A percentile compares a stretch with the other conserved stretches of the same genome.
Evolutionary conservation across 2,329 filamentous ascomycete genomes (phyloP).

Genomic region (Canariomyces notabilis): DNA sequence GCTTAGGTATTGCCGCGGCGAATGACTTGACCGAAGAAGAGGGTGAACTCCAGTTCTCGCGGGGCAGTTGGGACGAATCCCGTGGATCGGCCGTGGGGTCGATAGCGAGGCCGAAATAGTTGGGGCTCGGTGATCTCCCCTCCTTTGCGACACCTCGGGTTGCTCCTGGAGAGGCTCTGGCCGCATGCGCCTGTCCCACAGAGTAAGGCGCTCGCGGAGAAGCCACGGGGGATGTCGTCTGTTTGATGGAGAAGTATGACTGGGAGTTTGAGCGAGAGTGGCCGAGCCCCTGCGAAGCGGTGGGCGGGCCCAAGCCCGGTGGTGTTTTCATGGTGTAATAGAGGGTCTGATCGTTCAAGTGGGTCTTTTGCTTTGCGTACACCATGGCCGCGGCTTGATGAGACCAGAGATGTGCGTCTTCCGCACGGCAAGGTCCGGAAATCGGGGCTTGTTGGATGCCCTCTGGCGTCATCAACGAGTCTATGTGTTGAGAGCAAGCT

Average conservation of each 20-base stretch:
- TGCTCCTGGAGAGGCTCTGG: slow-evolving; percentile 42
- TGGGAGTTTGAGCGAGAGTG: slow-evolving; percentile 38
- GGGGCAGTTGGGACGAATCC: slow-evolving; percentile 58
- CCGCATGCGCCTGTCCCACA: slow-evolving; percentile 50
- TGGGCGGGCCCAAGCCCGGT: slow-evolving; percentile 34
- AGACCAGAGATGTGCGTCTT: neutral
- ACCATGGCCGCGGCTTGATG: slow-evolving; percentile 14
- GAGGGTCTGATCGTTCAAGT: slow-evolving; percentile 33
- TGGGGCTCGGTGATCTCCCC: slow-evolving; percentile 60
- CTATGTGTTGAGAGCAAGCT: no score
- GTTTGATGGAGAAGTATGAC: slow-evolving; percentile 36
- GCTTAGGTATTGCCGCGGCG: slow-evolving; percentile 61
- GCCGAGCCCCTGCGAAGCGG: slow-evolving; percentile 28
- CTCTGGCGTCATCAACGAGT: neutral
- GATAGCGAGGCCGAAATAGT: slow-evolving; percentile 77
- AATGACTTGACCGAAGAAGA: slow-evolving; percentile 68
- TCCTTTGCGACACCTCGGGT: slow-evolving; percentile 30
- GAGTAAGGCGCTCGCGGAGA: slow-evolving; percentile 50
- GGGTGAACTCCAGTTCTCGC: slow-evolving; percentile 69
- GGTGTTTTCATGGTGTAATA: slow-evolving; percentile 47
- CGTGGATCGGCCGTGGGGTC: slow-evolving; percentile 56
- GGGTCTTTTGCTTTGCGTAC: slow-evolving; percentile 27
- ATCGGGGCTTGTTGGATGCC: neutral
- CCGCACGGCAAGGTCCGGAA: neutral
- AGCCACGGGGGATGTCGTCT: slow-evolving; percentile 46